These are phyloP conservation scores for Phragmites australis DNA, from an alignment of 176 grass and related monocot species.

Conservation along the genomic window DNA sequence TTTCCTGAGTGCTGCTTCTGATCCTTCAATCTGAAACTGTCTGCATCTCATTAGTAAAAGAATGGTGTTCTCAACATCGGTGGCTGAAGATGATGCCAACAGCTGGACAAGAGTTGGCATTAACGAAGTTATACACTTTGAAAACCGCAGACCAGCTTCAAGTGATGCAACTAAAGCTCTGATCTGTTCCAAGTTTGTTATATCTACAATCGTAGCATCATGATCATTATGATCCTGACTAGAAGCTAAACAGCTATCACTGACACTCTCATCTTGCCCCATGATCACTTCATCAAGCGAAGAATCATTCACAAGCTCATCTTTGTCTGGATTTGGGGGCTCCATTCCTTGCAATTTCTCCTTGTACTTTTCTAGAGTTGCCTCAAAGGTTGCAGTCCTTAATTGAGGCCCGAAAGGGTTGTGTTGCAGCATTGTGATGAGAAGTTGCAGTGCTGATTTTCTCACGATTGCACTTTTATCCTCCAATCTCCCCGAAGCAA, in stretches of 20 bases:
- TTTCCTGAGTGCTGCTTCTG: constrained; percentile 81
- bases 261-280: constrained; percentile 75
- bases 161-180: constrained; percentile 95
- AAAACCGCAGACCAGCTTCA: constrained; percentile 87
- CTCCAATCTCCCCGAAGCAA: constrained; percentile 86
- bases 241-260: constrained; percentile 79
- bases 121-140: constrained; percentile 71
- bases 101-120: constrained; percentile 90
- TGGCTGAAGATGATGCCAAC: constrained; percentile 81
- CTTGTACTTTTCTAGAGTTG: constrained; percentile 84
- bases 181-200: constrained; percentile 89
- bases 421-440: constrained; percentile 92
- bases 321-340: constrained; percentile 37
- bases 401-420: constrained; percentile 96
- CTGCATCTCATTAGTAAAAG: constrained; percentile 95
- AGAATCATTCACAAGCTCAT: constrained; percentile 38
- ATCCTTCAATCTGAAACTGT: constrained; percentile 97
- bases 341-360: constrained; percentile 80
- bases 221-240: constrained; percentile 63
- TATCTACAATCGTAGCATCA: constrained; percentile 59
- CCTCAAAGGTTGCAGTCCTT: constrained; percentile 69
- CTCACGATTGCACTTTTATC: constrained; percentile 97
- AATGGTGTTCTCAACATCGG: constrained; percentile 95
- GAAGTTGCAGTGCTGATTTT: constrained; percentile 85
- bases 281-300: constrained; percentile 37